Percentiles rank a stretch among this genome's conserved stretches.
Conservation (phyloP, 2,329 filamentous ascomycete genomes). For the Aspergillus arachidicola region DNA sequence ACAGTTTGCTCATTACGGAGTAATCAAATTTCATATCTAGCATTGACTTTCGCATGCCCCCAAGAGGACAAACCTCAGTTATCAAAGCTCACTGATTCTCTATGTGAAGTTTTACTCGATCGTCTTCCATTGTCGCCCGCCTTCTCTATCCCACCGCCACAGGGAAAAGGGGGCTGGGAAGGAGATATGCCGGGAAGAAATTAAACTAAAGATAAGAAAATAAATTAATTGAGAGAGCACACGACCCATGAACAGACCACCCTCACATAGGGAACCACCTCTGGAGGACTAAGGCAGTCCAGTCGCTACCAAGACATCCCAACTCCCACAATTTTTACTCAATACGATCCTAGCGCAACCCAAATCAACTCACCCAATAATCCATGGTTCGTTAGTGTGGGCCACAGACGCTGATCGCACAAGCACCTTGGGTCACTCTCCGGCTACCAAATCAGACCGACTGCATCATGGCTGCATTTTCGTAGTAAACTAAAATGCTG, state of each 20-base stretch:
- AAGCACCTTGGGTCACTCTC: background rate
- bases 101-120: background rate
- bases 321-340: background rate
- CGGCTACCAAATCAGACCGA: background rate
- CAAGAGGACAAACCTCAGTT: background rate
- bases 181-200: background rate
- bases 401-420: background rate
- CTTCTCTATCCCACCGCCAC: background rate
- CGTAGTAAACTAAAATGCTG: background rate
- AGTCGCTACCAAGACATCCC: background rate
- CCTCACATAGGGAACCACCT: background rate
- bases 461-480: background rate
- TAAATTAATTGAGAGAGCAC: too few relatives aligned
- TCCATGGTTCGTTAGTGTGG: background rate
- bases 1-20: background rate
- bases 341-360: conserved; percentile 1
- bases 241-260: background rate
- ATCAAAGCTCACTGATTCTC: background rate
- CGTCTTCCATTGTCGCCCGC: background rate
- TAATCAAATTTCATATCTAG: background rate
- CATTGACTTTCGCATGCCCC: too few relatives aligned
- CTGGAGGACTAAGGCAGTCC: background rate
- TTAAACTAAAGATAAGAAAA: background rate
- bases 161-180: background rate
- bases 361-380: background rate